A percentile compares a stretch with the other conserved stretches of the same genome.
phyloP scores from a whole-genome alignment of 768 basidiomycete species.

The Macrolepiota dolichaula region DNA sequence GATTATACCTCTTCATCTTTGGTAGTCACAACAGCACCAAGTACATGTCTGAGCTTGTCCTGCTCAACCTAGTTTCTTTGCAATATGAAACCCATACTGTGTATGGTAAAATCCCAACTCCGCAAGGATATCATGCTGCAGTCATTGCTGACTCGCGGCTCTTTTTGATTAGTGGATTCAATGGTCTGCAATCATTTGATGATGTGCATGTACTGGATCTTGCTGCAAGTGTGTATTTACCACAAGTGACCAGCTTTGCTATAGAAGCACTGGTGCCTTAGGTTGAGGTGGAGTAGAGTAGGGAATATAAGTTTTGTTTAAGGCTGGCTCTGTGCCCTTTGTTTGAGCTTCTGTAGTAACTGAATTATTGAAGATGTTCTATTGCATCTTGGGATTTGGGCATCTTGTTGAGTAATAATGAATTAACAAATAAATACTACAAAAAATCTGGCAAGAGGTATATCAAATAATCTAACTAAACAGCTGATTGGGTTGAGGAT shows the following conservation, averaged over 20 bases:
- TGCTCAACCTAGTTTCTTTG: conserved; percentile 91
- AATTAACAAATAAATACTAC: too few relatives aligned
- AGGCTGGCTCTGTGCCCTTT: not conserved
- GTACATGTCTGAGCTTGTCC: conserved; percentile 71
- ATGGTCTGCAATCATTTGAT: conserved; percentile 79
- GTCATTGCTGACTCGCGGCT: conserved; percentile 81
- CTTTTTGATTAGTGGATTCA: conserved; percentile 86
- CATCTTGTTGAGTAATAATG: too few relatives aligned
- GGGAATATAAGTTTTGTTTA: too few relatives aligned
- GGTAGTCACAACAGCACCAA: conserved; percentile 84
- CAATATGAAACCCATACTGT: conserved; percentile 76
- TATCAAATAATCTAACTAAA: too few relatives aligned
- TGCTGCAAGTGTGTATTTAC: conserved; percentile 83
- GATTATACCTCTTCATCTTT: conserved; percentile 85
- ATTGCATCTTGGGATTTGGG: too few relatives aligned
- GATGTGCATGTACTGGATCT: conserved; percentile 86
- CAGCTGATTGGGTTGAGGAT: too few relatives aligned
- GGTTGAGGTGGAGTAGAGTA: not conserved
- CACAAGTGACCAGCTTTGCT: conserved; percentile 79
- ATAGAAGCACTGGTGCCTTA: conserved; percentile 35
- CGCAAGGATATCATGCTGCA: conserved; percentile 84
- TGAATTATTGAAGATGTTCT: too few relatives aligned
- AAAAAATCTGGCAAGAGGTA: too few relatives aligned
- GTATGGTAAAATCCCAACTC: conserved; percentile 63
- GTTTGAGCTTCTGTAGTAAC: not conserved